Percentiles rank a stretch among this genome's conserved stretches.
These are phyloP conservation scores for Candida ipomoeae DNA, from an alignment of 805 yeast species.

Conservation along the genomic window DNA sequence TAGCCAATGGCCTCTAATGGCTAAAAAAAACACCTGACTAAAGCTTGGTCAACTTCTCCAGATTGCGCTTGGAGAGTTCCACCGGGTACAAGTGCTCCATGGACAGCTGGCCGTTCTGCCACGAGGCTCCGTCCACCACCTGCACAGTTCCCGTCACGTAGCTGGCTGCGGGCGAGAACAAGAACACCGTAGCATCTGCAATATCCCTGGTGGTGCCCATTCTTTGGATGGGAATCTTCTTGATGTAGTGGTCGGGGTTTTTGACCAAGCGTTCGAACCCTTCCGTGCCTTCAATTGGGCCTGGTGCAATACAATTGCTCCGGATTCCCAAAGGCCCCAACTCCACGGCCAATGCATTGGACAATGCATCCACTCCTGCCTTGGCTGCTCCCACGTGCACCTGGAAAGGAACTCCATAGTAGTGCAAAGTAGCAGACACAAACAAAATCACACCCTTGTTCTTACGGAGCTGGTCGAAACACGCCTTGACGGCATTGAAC, in stretches of 20 bases:
- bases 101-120: constrained; percentile 23
- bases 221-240: constrained; percentile 23
- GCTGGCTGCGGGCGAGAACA: constrained; percentile 25
- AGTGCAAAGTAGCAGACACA: constrained; percentile 42
- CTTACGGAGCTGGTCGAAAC: constrained; percentile 33
- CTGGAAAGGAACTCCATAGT: constrained; percentile 41
- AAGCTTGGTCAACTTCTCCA: constrained; percentile 14
- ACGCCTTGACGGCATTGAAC: constrained; percentile 39
- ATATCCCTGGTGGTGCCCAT: constrained; percentile 26
- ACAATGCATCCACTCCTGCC: constrained; percentile 29
- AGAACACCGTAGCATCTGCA: constrained; percentile 27
- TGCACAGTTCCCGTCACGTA: constrained; percentile 25
- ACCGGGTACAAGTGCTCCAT: constrained; percentile 31
- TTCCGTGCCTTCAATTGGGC: constrained; percentile 27
- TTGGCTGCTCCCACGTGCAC: constrained; percentile 29
- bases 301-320: constrained; percentile 27
- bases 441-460: constrained; percentile 36
- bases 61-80: constrained; percentile 17
- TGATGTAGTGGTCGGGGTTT: constrained; percentile 9
- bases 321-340: constrained; percentile 29
- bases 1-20: too few species aligned
- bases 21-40: not conserved
- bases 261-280: constrained; percentile 23
- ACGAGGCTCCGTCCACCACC: constrained; percentile 27
- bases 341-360: constrained; percentile 29